A percentile compares a stretch with the other conserved stretches of the same genome.
Conservation (phyloP, 106 monocot genomes). For the Allium cepa region DNA sequence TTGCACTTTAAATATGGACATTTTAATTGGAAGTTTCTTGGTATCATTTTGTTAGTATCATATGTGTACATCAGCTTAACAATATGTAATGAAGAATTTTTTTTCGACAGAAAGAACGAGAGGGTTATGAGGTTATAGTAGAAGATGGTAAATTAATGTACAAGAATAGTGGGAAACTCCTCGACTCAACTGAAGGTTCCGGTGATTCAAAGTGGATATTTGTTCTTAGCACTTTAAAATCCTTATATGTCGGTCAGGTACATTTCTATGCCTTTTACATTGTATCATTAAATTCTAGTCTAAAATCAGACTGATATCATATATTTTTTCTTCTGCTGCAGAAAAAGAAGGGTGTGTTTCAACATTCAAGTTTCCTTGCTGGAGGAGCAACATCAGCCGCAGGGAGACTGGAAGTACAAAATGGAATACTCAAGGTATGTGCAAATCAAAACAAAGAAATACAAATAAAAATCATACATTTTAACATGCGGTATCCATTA, state of each 20-base stretch:
- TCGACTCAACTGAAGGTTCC: constrained; percentile 4
- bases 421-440: constrained; percentile 65
- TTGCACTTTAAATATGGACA: too few relatives aligned
- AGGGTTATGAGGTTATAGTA: constrained; percentile 14
- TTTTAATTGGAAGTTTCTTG: too few relatives aligned
- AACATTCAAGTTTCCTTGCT: constrained; percentile 87
- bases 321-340: constrained; percentile 12
- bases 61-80: too few relatives aligned
- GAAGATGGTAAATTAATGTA: constrained; percentile 17
- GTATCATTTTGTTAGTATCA: too few relatives aligned
- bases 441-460: background rate
- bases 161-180: constrained; percentile 10
- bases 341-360: constrained; percentile 83
- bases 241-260: constrained; percentile 78
- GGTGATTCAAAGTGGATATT: constrained; percentile 19
- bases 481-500: too few relatives aligned
- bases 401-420: constrained; percentile 61
- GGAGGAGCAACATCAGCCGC: constrained; percentile 89
- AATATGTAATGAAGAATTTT: background rate
- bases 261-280: background rate
- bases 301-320: background rate
- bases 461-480: too few relatives aligned
- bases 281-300: too few relatives aligned
- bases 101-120: constrained; percentile 36
- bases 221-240: constrained; percentile 50